Evolutionary conservation across 805 yeast genomes (phyloP).

Genomic region (Candida ipomoeae): DNA sequence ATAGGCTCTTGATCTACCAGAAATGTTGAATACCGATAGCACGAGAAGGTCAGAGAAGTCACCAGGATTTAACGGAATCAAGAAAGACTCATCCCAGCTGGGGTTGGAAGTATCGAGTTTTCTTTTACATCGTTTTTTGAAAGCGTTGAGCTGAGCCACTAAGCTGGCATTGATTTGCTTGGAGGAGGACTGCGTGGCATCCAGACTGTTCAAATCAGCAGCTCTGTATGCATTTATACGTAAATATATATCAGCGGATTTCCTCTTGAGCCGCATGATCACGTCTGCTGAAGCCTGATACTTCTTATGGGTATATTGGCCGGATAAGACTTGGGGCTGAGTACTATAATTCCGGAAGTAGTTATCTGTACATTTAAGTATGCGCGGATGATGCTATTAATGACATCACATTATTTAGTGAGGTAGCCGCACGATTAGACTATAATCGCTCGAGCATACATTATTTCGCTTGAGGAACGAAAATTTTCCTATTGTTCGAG

Average conservation of each 20-base stretch:
- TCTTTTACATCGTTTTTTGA: conserved; percentile 26
- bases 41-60: conserved; percentile 29
- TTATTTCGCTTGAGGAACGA: not conserved
- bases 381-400: not conserved
- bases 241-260: conserved; percentile 19
- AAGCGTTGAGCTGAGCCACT: conserved; percentile 30
- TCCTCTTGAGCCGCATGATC: conserved; percentile 12
- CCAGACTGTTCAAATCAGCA: conserved; percentile 31
- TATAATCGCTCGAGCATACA: not conserved
- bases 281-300: not conserved
- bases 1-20: conserved; percentile 32
- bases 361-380: not conserved
- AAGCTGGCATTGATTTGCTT: conserved; percentile 35
- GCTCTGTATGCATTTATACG: conserved; percentile 37
- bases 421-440: not conserved
- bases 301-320: not conserved
- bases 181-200: conserved; percentile 6
- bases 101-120: conserved; percentile 35
- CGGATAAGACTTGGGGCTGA: not conserved
- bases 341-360: not conserved
- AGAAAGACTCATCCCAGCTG: conserved; percentile 35
- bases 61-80: conserved; percentile 26
- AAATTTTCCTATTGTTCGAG: not conserved
- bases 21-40: conserved; percentile 40
- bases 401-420: conserved; percentile 1